Conservation (phyloP, 495 filamentous ascomycete genomes). For the Tirmania nivea region DNA sequence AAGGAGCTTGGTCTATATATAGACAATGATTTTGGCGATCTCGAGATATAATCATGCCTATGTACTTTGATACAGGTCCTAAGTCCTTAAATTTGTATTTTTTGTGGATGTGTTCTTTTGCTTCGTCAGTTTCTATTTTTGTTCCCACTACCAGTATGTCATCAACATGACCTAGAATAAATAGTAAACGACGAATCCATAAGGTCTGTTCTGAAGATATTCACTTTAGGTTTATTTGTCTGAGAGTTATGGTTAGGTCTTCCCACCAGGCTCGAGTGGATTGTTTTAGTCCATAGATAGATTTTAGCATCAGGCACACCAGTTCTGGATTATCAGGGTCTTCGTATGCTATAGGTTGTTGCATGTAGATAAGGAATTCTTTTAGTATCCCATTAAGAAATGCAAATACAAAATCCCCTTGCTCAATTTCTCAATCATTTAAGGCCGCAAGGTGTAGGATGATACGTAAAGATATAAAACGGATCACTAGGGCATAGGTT, state of each 20-base stretch:
- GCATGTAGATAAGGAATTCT: not conserved
- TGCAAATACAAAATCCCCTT: not conserved
- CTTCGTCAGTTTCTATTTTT: not conserved
- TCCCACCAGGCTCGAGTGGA: not conserved
- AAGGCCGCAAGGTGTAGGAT: not conserved
- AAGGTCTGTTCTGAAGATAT: not conserved
- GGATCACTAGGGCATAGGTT: not conserved
- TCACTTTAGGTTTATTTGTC: not conserved
- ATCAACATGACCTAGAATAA: not conserved
- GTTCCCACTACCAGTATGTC: not conserved
- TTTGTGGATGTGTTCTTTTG: not conserved
- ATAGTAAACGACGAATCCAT: not conserved
- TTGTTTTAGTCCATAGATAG: not conserved
- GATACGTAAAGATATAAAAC: not conserved
- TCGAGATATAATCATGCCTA: not conserved
- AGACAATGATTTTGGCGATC: no score
- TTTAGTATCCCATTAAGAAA: not conserved
- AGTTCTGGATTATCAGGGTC: not conserved
- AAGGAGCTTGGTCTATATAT: no score
- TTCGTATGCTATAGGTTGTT: not conserved
- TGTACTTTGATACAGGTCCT: not conserved
- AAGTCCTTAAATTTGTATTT: not conserved
- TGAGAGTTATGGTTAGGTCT: not conserved
- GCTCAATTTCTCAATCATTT: not conserved
- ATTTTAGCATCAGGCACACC: not conserved